Conservation (phyloP, 345 rosid genomes). For the Carallia pectinifolia region DNA sequence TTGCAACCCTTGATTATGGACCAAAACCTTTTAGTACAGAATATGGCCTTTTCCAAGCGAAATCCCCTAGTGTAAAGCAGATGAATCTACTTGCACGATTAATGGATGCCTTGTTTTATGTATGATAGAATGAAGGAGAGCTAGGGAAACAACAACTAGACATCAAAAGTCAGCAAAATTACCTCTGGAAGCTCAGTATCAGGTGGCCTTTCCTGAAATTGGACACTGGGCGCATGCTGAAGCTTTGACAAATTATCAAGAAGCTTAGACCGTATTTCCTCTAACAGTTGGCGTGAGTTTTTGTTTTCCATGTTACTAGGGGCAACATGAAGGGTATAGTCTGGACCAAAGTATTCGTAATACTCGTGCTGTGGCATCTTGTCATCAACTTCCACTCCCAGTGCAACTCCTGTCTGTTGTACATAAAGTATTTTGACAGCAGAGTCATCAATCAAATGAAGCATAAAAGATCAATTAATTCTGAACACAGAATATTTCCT, state of each 20-base stretch:
- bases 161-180: neutral
- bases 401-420: conserved; percentile 63
- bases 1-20: no score
- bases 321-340: conserved; percentile 66
- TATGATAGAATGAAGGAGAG: neutral
- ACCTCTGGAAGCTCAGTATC: conserved; percentile 49
- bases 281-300: conserved; percentile 66
- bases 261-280: conserved; percentile 74
- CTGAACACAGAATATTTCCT: neutral
- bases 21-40: no score
- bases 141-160: neutral
- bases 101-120: no score
- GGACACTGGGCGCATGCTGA: conserved; percentile 97
- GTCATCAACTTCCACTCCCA: conserved; percentile 68
- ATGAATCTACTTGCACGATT: no score
- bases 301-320: conserved; percentile 72
- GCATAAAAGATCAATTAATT: neutral
- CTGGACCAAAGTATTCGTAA: conserved; percentile 77
- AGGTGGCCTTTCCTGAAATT: conserved; percentile 85
- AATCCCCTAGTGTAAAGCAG: no score
- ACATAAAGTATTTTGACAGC: conserved; percentile 12
- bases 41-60: no score
- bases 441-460: neutral
- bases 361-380: conserved; percentile 83
- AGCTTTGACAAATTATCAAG: conserved; percentile 87